A percentile compares a stretch with the other conserved stretches of the same genome.
These are phyloP conservation scores for Parmelia sp. DNA, from an alignment of 495 filamentous ascomycete genomes.

Conservation along the genomic window DNA sequence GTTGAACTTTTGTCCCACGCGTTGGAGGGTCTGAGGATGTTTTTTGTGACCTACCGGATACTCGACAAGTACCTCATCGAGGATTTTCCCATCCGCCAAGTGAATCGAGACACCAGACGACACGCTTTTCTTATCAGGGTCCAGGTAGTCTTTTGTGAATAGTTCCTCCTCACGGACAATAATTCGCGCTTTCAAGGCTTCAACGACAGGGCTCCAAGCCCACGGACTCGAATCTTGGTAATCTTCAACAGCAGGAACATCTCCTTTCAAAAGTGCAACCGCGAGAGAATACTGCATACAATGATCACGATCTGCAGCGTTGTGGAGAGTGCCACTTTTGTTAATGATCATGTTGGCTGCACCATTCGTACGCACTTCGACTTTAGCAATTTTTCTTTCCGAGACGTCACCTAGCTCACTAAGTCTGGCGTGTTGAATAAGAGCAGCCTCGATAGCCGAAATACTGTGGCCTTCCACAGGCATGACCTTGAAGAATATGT, in stretches of 20 bases:
- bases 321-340: conserved; percentile 35
- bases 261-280: conserved; percentile 36
- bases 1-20: neutral
- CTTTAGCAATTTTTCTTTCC: conserved; percentile 26
- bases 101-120: conserved; percentile 27
- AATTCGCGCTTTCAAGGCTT: conserved; percentile 31
- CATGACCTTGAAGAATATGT: conserved; percentile 37
- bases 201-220: conserved; percentile 27
- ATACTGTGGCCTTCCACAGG: conserved; percentile 38
- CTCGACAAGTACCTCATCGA: conserved; percentile 76
- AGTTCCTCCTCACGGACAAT: conserved; percentile 28
- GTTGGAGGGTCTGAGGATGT: neutral
- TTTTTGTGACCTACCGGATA: conserved; percentile 75
- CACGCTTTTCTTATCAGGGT: conserved; percentile 29
- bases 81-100: conserved; percentile 33
- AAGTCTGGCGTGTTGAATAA: conserved; percentile 9
- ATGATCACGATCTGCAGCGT: conserved; percentile 44
- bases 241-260: conserved; percentile 30
- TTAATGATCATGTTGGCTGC: conserved; percentile 40
- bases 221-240: conserved; percentile 37
- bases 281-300: conserved; percentile 39
- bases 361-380: conserved; percentile 36
- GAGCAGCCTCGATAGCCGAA: conserved; percentile 36
- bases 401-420: neutral
- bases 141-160: conserved; percentile 37